Conservation (phyloP, 495 filamentous ascomycete species). For the Podospora appendiculata region DNA sequence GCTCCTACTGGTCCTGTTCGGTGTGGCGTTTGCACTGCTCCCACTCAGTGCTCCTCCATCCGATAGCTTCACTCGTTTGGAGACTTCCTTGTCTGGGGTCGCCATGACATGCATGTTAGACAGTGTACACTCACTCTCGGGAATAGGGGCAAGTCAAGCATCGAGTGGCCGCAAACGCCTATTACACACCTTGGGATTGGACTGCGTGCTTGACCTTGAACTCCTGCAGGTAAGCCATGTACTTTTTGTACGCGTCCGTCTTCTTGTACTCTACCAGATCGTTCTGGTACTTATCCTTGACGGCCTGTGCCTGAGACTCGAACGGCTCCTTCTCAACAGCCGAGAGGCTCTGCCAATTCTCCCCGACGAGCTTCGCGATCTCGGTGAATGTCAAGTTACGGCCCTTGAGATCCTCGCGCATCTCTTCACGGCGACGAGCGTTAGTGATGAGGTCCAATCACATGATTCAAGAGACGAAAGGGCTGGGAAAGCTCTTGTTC, state of each 20-base stretch:
- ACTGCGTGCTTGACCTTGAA: slow-evolving; percentile 60
- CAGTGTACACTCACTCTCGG: too few relatives aligned
- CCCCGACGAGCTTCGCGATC: slow-evolving; percentile 73
- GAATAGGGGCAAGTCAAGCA: background rate
- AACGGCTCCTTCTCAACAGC: slow-evolving; percentile 60
- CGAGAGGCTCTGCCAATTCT: slow-evolving; percentile 65
- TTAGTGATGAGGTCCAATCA: background rate
- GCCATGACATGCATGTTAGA: background rate
- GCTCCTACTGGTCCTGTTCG: slow-evolving; percentile 29
- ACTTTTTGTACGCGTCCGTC: slow-evolving; percentile 52
- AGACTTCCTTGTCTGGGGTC: slow-evolving; percentile 33
- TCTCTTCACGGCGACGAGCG: slow-evolving; percentile 36
- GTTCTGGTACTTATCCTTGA: slow-evolving; percentile 63
- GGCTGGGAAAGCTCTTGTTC: too few relatives aligned
- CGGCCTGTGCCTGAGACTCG: slow-evolving; percentile 56
- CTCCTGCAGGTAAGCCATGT: slow-evolving; percentile 59
- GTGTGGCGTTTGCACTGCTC: slow-evolving; percentile 23
- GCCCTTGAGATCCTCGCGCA: slow-evolving; percentile 65
- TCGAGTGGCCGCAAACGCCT: background rate
- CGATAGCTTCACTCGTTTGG: slow-evolving; percentile 34
- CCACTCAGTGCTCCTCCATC: slow-evolving; percentile 17
- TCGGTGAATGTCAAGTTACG: slow-evolving; percentile 71
- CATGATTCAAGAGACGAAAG: too few relatives aligned
- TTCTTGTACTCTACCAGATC: slow-evolving; percentile 67
- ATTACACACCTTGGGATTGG: slow-evolving; percentile 34